phyloP scores from a whole-genome alignment of 2,329 filamentous ascomycete genomes.

The Verruconis gallopava region DNA sequence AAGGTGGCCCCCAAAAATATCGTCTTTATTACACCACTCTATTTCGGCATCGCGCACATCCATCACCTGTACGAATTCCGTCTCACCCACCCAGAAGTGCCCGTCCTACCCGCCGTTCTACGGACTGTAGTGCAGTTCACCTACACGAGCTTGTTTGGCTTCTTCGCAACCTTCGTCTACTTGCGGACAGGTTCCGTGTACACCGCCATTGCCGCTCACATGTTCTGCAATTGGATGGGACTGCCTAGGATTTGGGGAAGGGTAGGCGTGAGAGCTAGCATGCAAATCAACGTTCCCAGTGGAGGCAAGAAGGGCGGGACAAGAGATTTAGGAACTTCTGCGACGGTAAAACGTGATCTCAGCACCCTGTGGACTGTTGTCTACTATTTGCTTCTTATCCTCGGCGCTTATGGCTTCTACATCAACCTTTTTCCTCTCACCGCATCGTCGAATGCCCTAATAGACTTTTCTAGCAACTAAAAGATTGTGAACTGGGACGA shows the following conservation, averaged over 20 bases:
- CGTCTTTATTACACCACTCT: slow-evolving; percentile 70
- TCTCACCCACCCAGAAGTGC: slow-evolving; percentile 60
- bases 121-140: slow-evolving; percentile 72
- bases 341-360: slow-evolving; percentile 27
- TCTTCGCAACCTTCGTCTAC: slow-evolving; percentile 82
- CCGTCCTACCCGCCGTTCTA: slow-evolving; percentile 48
- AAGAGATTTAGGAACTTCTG: slow-evolving; percentile 16
- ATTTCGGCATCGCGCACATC: slow-evolving; percentile 86
- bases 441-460: slow-evolving; percentile 42
- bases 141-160: slow-evolving; percentile 88
- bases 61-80: slow-evolving; percentile 96
- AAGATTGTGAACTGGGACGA: too few relatives aligned
- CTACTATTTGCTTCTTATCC: slow-evolving; percentile 68
- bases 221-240: slow-evolving; percentile 88
- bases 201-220: slow-evolving; percentile 63
- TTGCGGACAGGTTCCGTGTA: slow-evolving; percentile 72
- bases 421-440: slow-evolving; percentile 59
- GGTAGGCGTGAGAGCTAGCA: slow-evolving; percentile 42
- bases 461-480: slow-evolving; percentile 2
- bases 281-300: slow-evolving; percentile 22
- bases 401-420: slow-evolving; percentile 61
- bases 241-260: slow-evolving; percentile 75
- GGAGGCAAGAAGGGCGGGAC: slow-evolving; percentile 17
- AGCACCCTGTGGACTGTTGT: slow-evolving; percentile 53
- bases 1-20: slow-evolving; percentile 28